Evolutionary conservation across 1,284 basidiomycete genomes (phyloP), one percentile per base, ranked within the genome.

Genomic region (Microbotryum silenes-acaulis): DNA sequence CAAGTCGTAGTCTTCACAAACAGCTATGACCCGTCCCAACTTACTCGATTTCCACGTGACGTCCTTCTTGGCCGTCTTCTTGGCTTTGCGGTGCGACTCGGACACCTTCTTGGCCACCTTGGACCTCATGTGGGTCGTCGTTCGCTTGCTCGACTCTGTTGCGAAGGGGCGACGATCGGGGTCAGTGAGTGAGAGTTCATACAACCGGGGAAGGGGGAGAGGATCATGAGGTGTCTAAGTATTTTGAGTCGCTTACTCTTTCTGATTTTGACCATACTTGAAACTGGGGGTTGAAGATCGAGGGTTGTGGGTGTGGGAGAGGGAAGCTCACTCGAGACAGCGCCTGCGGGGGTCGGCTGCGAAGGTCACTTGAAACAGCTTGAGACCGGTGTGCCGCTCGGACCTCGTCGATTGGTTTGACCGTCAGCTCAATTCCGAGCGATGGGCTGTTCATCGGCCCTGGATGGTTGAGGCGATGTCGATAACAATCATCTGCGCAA

Each of bases 1-100:
- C 5, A 42, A 5, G 12, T 6, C 16, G 4, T 42, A 42, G 37
- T 16, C 37, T 42, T 6, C 37, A 42, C 37, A 18, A 31, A 31
- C 2, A 9, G 9, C 31, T 2, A 10, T 31, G 31, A 9, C 8
- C 31, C 1, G 8, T 31, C 31, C 31, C 31, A 14, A 83, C 89
- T 72, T 73, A 92, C 91, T 89, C 54, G 65, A 67, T 79, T 94
- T 97, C 87, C 91, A 94, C 63, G 89, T 84, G 27, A 83, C 78
- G 76, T 88, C 88, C 76, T 87, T 90, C 79, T 92, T 93, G 25
- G 84, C 83, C 53, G 81, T 82, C 74, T 87, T 89, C 74, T 83
- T 83, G 59, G 79, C 77, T 78, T 96, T 94, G 78, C 85, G 87
- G 74, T 81, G 81, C 65, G 83, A 82, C 75, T 93, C 91, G 37